These are phyloP conservation scores for Podaxis sp. DNA, from an alignment of 768 basidiomycete genomes.

Conservation along the genomic window DNA sequence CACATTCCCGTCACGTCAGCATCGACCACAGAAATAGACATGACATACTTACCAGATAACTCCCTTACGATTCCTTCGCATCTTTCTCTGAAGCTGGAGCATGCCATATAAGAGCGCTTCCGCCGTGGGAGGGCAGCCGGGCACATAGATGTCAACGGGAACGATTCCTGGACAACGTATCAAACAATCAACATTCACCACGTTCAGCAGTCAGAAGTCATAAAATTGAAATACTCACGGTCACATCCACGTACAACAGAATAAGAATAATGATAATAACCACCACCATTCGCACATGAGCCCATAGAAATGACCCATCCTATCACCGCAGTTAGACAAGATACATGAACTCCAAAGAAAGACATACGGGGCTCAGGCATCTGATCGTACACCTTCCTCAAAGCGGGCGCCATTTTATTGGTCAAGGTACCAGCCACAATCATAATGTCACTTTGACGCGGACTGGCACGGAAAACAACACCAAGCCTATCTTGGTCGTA, in stretches of 20 bases:
- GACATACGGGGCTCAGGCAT: constrained; percentile 94
- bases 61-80: constrained; percentile 83
- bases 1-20: not conserved
- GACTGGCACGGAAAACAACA: constrained; percentile 98
- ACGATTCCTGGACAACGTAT: constrained; percentile 69
- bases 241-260: constrained; percentile 98
- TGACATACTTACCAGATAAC: constrained; percentile 70
- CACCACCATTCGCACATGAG: constrained; percentile 97
- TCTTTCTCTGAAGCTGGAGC: constrained; percentile 96
- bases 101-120: constrained; percentile 96
- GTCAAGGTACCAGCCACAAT: constrained; percentile 98
- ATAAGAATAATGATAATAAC: constrained; percentile 98
- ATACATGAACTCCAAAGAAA: not conserved
- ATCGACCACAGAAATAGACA: not conserved
- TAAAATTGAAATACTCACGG: constrained; percentile 50
- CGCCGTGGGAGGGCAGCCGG: constrained; percentile 93
- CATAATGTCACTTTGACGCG: constrained; percentile 97
- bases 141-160: constrained; percentile 97
- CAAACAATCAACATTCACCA: constrained; percentile 1
- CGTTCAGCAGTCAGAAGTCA: constrained; percentile 1
- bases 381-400: constrained; percentile 96
- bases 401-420: constrained; percentile 99
- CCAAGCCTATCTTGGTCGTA: constrained; percentile 99
- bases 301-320: constrained; percentile 99
- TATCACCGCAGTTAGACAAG: constrained; percentile 21